These are phyloP conservation scores for Graphilbum sp. DNA, from an alignment of 2,329 filamentous ascomycete genomes.

Conservation along the genomic window DNA sequence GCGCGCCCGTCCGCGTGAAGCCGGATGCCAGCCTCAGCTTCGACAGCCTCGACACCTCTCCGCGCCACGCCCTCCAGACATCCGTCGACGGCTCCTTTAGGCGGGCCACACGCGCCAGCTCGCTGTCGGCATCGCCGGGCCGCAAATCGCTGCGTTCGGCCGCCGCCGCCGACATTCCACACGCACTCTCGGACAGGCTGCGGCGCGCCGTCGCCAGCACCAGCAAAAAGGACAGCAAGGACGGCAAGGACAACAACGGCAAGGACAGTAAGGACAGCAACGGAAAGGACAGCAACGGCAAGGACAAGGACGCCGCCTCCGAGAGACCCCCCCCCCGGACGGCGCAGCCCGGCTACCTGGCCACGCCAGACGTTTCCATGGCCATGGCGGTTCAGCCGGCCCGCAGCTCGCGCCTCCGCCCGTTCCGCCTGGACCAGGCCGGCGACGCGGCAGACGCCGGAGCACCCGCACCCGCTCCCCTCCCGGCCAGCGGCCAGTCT, in stretches of 20 bases:
- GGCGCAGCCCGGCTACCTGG: conserved; percentile 22
- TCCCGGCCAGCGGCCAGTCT: conserved; percentile 11
- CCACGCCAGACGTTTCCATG: conserved; percentile 43
- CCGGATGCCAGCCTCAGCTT: no score
- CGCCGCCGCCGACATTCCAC: conserved; percentile 13
- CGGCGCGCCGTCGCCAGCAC: conserved; percentile 17
- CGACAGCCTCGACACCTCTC: no score
- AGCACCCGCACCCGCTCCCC: no score
- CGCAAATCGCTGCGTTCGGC: conserved; percentile 17
- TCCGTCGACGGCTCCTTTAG: no score
- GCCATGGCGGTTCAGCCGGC: conserved; percentile 15
- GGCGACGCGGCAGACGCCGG: no score
- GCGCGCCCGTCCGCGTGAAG: no score
- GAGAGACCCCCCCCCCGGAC: conserved; percentile 4
- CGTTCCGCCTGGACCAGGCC: conserved; percentile 23
- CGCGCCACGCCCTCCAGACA: no score
- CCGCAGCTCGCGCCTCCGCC: conserved; percentile 23
- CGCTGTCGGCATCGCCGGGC: conserved; percentile 18
- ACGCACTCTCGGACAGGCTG: conserved; percentile 21
- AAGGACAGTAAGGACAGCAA: not conserved
- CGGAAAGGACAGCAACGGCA: not conserved
- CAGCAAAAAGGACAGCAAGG: not conserved
- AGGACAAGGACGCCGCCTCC: not conserved
- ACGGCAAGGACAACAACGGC: not conserved
- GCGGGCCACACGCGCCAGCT: conserved; percentile 17